Evolutionary conservation across 1,139 yeast species (phyloP).

Genomic region (Maudiozyma humilis): DNA sequence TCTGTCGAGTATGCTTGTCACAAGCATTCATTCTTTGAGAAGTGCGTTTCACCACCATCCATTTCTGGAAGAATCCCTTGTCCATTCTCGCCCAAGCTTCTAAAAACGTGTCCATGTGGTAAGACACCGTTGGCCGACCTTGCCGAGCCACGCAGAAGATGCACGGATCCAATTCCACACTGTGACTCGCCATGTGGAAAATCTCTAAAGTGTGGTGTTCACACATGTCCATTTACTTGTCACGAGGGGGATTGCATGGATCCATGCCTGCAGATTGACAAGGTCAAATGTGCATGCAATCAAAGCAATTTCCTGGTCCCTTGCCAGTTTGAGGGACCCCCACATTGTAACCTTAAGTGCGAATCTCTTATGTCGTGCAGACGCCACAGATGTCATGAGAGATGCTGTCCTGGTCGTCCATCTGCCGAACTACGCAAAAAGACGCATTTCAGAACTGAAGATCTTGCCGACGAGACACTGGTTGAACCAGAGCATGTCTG

Average conservation of each 20-base stretch:
- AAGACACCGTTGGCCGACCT: slow-evolving; percentile 36
- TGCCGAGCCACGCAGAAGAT: slow-evolving; percentile 42
- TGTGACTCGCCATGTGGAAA: slow-evolving; percentile 63
- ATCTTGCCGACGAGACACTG: slow-evolving; percentile 44
- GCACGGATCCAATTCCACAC: slow-evolving; percentile 71
- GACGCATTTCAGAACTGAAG: slow-evolving; percentile 32
- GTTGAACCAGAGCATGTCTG: slow-evolving; percentile 78
- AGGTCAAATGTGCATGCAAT: slow-evolving; percentile 33
- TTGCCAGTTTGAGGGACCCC: slow-evolving; percentile 49
- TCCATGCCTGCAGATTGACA: slow-evolving; percentile 42
- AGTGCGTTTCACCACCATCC: slow-evolving; percentile 49
- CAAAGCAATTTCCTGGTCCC: slow-evolving; percentile 45
- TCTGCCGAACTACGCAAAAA: slow-evolving; percentile 54
- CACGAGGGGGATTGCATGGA: slow-evolving; percentile 69
- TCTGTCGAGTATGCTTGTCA: slow-evolving; percentile 55
- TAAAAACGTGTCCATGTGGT: slow-evolving; percentile 75
- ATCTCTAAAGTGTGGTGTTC: slow-evolving; percentile 60
- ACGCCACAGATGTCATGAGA: slow-evolving; percentile 62
- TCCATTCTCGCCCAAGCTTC: slow-evolving; percentile 50
- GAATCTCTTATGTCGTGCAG: slow-evolving; percentile 71
- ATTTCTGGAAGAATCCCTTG: slow-evolving; percentile 39
- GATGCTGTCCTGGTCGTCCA: slow-evolving; percentile 66
- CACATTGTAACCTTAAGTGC: slow-evolving; percentile 70
- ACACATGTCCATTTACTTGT: slow-evolving; percentile 56
- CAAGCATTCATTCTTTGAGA: slow-evolving; percentile 48